Base-by-base conservation (phyloP, 108 stramenopile genomes). In the Cyclotella baltica region DNA sequence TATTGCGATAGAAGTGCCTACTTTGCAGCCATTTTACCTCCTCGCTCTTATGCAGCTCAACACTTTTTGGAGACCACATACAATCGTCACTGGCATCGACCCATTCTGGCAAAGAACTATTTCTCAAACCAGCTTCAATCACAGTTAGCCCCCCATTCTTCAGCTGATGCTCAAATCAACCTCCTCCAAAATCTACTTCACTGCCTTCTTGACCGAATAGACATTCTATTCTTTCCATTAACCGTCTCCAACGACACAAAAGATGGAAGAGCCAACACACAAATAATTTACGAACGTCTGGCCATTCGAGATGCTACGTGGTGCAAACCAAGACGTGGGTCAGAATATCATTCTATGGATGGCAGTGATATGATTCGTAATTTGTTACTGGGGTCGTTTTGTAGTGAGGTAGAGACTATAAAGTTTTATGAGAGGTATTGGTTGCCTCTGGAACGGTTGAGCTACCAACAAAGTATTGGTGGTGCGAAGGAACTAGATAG, bases 301-400 rank as follows among this genome's bases (percentile, higher is more conserved):
- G 52, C 52, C 9, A 13, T 53, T 4, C 52, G 52, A 20, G 52
- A 53, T 53, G 52, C 52, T n/a, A 53, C 52, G 9, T 53, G 52
- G 52, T 20, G n/a, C 13, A 53, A 53, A 53, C 52, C 52, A 15
- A 13, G n/a, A 15, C 52, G 52, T 4, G 4, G n/a, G 4, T 4
- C 13, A 53, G 52, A 53, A 20, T 53, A 53, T 20, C 11, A 19
- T 4, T 53, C 52, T n/a, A 53, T 53, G 52, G n/a, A 20, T 53
- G 52, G 52, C 9, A 20, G 15, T 15, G 52, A 53, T 20, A 53
- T 53, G 52, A 53, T 53, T n/a, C 11, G 52, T 4, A 53, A 53
- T 53, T 20, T 53, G 52, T 20, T 53, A 4, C 52, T 53, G 13
- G 52, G 52, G n/a, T 53, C 52, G 20, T 53, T 53, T 20, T 4